Base-by-base conservation (phyloP, 2,329 filamentous ascomycete species). In the Cladosporium sp. region DNA sequence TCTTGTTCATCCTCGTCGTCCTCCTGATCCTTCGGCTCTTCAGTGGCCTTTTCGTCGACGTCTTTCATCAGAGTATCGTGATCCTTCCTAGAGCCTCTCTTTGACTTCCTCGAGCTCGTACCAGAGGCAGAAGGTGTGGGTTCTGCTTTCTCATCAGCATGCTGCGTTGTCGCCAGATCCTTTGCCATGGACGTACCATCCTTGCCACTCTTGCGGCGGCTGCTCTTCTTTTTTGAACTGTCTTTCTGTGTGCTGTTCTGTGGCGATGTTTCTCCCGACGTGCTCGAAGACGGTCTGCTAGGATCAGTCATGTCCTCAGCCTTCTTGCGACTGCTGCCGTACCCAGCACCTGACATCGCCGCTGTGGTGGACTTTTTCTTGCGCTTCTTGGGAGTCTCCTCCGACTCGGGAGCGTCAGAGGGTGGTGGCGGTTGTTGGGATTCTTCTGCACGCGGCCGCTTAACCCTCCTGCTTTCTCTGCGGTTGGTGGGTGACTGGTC, bases 271-370 rank as follows among this genome's bases (percentile, higher is more conserved):
- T 84, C 82, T 65, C 83, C 83, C 55, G 81, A 77, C 59, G 83
- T 80, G 62, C 82, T 83, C 58, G 80, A 77, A 60, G 83, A 80
- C 59, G 80, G 80, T 66, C 83, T 84, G 62, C 50, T 52, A 47
- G 50, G 54, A 58, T 62, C 55, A 60, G 58, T 47, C 47, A 50
- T 51, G 17, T 48, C 50, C 51, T 48, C 51, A 42, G 22, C 29
- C 43, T 52, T 39, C 22, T 49, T 43, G 32, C 44, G 37, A 43
- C 49, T 39, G 44, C 52, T 38, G 52, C 44, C 80, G 61, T 79
- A 90, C 86, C 82, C 82, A 70, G 80, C 78, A 70, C 80, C 83
- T 65, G 88, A 88, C 88, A 91, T 92, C 66, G 76, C 78, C 67
- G 77, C 76, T 64, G 71, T 38, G 45, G 54, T 53, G 41, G 58